A percentile compares a stretch with the other conserved stretches of the same genome.
phyloP scores from a whole-genome alignment of 148 eudicot genomes.

The Rhododendron griersonianum region DNA sequence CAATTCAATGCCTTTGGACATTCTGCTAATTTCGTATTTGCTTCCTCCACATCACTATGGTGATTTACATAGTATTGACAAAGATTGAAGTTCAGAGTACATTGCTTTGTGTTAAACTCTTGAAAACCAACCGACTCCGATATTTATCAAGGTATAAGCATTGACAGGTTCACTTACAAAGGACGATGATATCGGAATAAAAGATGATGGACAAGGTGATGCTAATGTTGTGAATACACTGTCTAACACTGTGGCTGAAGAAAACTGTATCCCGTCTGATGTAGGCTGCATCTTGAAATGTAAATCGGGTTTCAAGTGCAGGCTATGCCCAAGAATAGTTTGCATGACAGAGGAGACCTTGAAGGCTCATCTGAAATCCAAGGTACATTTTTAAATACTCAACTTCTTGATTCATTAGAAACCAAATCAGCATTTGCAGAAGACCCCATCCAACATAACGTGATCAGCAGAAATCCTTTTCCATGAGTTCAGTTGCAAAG shows the following conservation, averaged over 20 bases:
- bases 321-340: slow-evolving; percentile 84
- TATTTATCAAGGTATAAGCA: background rate
- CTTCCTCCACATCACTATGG: background rate
- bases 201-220: slow-evolving; percentile 23
- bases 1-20: background rate
- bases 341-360: slow-evolving; percentile 70
- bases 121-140: background rate
- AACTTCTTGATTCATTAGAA: background rate
- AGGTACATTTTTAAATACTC: slow-evolving; percentile 33
- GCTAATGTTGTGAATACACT: slow-evolving; percentile 6
- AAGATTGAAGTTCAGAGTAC: background rate
- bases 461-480: background rate
- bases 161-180: slow-evolving; percentile 37
- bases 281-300: no score
- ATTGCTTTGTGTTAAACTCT: background rate
- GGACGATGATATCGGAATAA: slow-evolving; percentile 37
- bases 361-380: slow-evolving; percentile 67
- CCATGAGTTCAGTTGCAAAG: background rate
- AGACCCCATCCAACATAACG: background rate
- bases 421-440: background rate
- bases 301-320: slow-evolving; percentile 86
- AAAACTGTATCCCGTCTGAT: no score
- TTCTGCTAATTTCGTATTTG: background rate
- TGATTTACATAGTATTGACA: background rate
- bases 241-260: no score